phyloP scores from a whole-genome alignment of 164 flowering plant genomes.

The Buxus sempervirens region DNA sequence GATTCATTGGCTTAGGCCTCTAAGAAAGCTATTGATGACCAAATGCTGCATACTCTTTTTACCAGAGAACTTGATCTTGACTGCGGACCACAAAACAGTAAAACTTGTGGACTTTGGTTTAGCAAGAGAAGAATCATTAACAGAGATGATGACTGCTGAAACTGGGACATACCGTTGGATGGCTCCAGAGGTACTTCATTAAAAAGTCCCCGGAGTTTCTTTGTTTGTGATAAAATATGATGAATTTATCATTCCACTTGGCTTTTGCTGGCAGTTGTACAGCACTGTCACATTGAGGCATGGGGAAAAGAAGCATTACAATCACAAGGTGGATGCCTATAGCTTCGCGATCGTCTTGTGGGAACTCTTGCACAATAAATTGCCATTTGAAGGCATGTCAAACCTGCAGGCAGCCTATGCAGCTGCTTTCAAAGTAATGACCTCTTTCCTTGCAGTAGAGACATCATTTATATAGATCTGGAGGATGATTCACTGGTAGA shows the following conservation, averaged over 20 bases:
- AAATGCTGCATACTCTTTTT: conserved; percentile 1
- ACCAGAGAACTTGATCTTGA: conserved; percentile 81
- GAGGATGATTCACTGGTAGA: no score
- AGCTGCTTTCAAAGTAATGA: conserved; percentile 85
- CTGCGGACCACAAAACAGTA: conserved; percentile 76
- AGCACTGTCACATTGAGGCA: conserved; percentile 92
- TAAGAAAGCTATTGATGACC: not conserved
- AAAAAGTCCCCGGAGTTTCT: not conserved
- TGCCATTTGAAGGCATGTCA: conserved; percentile 98
- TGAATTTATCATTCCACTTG: not conserved
- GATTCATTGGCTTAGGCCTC: no score
- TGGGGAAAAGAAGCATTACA: conserved; percentile 97
- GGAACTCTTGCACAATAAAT: conserved; percentile 85
- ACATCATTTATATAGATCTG: no score
- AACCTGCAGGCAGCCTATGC: conserved; percentile 98
- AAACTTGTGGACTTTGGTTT: conserved; percentile 93
- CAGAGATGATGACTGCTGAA: conserved; percentile 98
- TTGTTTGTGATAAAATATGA: not conserved
- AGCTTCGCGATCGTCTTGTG: conserved; percentile 95
- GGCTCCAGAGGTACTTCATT: conserved; percentile 85
- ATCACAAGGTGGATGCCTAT: conserved; percentile 88
- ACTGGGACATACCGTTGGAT: conserved; percentile 97
- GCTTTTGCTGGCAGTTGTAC: conserved; percentile 56
- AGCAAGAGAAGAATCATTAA: conserved; percentile 90
- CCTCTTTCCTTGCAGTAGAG: not conserved